Evolutionary conservation across 352 stramenopile genomes (phyloP).

Genomic region (Globisporangium polare): DNA sequence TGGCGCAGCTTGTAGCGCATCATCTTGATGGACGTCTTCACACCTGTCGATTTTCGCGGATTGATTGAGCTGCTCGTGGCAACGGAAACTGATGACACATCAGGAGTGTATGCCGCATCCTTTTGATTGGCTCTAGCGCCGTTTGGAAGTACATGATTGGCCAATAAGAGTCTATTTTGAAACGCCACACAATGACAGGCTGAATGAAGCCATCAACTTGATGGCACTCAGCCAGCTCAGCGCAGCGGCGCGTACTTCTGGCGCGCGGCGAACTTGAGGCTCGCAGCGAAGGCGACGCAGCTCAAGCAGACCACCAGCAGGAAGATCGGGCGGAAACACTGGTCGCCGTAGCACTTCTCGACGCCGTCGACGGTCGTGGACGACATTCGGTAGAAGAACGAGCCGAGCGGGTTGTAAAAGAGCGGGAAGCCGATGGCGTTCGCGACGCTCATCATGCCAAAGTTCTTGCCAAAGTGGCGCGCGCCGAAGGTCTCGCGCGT

Average conservation of each 20-base stretch:
- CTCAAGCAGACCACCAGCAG: constrained; percentile 51
- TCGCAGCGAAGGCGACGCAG: constrained; percentile 42
- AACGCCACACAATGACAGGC: background rate
- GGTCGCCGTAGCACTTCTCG: constrained; percentile 46
- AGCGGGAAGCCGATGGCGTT: constrained; percentile 72
- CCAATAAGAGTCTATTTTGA: background rate
- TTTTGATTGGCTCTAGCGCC: background rate
- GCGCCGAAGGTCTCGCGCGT: constrained; percentile 66
- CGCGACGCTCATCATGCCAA: constrained; percentile 66
- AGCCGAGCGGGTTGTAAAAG: constrained; percentile 64
- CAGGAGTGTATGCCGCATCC: background rate
- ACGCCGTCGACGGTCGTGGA: constrained; percentile 30
- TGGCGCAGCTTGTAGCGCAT: constrained; percentile 21
- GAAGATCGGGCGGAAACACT: constrained; percentile 68
- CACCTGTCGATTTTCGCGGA: background rate
- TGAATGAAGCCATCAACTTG: background rate
- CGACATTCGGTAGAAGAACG: constrained; percentile 49
- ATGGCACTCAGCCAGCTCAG: background rate
- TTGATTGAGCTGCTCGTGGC: background rate
- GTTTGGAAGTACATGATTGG: background rate
- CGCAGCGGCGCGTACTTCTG: constrained; percentile 24
- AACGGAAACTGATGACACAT: background rate
- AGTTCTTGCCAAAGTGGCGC: constrained; percentile 78
- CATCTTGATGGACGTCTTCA: background rate
- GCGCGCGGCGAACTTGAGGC: constrained; percentile 42